phyloP scores from a whole-genome alignment of 2,329 filamentous ascomycete genomes.

The Moelleriella libera region DNA sequence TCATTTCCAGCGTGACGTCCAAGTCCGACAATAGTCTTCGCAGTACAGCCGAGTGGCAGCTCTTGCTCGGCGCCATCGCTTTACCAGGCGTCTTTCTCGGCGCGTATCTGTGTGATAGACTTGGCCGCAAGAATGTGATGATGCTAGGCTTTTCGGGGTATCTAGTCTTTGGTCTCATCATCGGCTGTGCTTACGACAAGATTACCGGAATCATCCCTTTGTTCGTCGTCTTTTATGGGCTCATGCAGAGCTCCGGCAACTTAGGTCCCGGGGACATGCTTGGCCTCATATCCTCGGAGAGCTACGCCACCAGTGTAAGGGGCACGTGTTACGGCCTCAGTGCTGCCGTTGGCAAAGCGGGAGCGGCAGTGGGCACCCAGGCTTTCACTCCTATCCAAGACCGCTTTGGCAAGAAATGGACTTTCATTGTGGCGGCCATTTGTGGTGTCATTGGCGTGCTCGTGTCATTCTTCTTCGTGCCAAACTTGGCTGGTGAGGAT shows the following conservation, averaged over 20 bases:
- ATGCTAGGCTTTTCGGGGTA: constrained; percentile 36
- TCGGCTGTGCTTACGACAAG: constrained; percentile 30
- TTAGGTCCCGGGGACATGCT: constrained; percentile 36
- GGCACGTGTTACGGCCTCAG: constrained; percentile 36
- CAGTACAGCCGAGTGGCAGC: constrained; percentile 31
- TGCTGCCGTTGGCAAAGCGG: constrained; percentile 35
- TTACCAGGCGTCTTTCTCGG: constrained; percentile 36
- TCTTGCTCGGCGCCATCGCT: constrained; percentile 27
- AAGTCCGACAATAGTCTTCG: constrained; percentile 20
- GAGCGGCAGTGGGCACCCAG: constrained; percentile 35
- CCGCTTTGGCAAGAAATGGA: constrained; percentile 31
- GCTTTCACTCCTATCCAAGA: constrained; percentile 32
- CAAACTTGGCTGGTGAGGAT: constrained; percentile 29
- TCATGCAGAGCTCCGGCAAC: constrained; percentile 34
- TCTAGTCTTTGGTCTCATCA: constrained; percentile 34
- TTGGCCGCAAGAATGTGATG: constrained; percentile 35
- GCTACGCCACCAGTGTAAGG: constrained; percentile 35
- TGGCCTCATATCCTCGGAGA: constrained; percentile 33
- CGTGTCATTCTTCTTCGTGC: constrained; percentile 32
- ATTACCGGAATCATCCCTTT: constrained; percentile 33
- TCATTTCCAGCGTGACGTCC: constrained; percentile 22
- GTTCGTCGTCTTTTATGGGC: constrained; percentile 36
- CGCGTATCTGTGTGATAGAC: constrained; percentile 28
- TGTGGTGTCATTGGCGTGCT: constrained; percentile 30
- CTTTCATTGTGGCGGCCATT: constrained; percentile 36